phyloP scores from a whole-genome alignment of 805 yeast genomes.

The Pichia californica region DNA sequence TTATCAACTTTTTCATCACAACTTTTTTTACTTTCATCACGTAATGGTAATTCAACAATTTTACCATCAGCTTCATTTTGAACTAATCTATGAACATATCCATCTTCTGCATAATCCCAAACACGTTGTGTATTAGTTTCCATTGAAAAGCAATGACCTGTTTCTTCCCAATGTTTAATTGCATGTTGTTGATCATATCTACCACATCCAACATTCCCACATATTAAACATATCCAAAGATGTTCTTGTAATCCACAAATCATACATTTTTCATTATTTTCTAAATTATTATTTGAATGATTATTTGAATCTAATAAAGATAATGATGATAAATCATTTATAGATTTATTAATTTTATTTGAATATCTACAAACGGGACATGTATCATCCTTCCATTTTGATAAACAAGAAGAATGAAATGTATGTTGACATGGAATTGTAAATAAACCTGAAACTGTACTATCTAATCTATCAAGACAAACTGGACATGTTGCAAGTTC shows the following conservation, averaged over 20 bases:
- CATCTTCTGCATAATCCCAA: constrained; percentile 93
- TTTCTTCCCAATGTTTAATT: constrained; percentile 65
- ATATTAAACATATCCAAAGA: constrained; percentile 83
- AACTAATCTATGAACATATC: constrained; percentile 78
- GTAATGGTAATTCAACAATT: constrained; percentile 63
- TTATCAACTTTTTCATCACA: constrained; percentile 43
- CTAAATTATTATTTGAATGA: constrained; percentile 20
- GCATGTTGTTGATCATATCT: constrained; percentile 84
- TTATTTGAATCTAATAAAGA: neutral
- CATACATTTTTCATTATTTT: constrained; percentile 36
- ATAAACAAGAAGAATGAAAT: constrained; percentile 81
- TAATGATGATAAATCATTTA: neutral
- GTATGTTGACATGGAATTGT: constrained; percentile 93
- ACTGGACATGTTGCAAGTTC: constrained; percentile 93
- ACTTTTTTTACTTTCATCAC: constrained; percentile 18
- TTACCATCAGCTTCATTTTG: constrained; percentile 88
- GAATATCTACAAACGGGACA: constrained; percentile 91
- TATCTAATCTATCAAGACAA: constrained; percentile 82
- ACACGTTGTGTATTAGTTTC: constrained; percentile 78
- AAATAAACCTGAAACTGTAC: constrained; percentile 68
- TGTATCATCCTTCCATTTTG: constrained; percentile 83
- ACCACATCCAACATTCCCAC: constrained; percentile 92
- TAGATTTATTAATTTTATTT: constrained; percentile 24
- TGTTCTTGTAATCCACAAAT: constrained; percentile 55
- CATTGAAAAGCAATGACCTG: constrained; percentile 89